These are phyloP conservation scores for Plasmodium falciparum DNA, from an alignment of 169 alveolate species.

Conservation along the genomic window DNA sequence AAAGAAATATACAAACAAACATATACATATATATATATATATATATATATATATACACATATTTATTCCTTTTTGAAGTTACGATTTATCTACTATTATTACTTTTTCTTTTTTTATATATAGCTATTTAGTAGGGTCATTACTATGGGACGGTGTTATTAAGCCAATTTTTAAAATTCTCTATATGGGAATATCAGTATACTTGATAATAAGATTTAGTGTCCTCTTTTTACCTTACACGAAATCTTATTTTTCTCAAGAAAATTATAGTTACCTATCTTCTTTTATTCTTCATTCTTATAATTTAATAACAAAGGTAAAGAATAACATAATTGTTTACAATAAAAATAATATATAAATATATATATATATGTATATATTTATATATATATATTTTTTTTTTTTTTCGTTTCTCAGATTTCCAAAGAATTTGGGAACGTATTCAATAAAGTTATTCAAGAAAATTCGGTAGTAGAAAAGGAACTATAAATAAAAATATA, in stretches of 20 bases:
- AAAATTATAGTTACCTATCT: conserved; percentile 48
- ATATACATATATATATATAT: not conserved
- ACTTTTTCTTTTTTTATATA: conserved; percentile 13
- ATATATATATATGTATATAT: not conserved
- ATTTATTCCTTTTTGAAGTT: not conserved
- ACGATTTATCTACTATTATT: not conserved
- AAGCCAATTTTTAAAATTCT: conserved; percentile 64
- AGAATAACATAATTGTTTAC: not conserved
- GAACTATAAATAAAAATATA: conserved; percentile 14
- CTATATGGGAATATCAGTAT: conserved; percentile 52
- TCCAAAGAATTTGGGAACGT: conserved; percentile 20
- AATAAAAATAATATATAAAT: not conserved
- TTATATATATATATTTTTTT: not conserved
- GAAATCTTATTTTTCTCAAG: conserved; percentile 60
- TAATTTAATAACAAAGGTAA: conserved; percentile 59
- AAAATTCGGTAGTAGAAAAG: conserved; percentile 16
- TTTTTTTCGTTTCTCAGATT: conserved; percentile 9
- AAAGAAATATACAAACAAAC: not conserved
- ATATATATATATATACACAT: not conserved
- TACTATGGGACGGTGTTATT: conserved; percentile 71
- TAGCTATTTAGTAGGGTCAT: conserved; percentile 36
- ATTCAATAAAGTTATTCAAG: conserved; percentile 42
- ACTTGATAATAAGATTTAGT: conserved; percentile 22
- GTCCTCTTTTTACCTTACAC: conserved; percentile 70
- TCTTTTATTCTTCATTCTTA: conserved; percentile 29